phyloP scores from a whole-genome alignment of 2,329 filamentous ascomycete genomes.

The Ophiostoma sp. region DNA sequence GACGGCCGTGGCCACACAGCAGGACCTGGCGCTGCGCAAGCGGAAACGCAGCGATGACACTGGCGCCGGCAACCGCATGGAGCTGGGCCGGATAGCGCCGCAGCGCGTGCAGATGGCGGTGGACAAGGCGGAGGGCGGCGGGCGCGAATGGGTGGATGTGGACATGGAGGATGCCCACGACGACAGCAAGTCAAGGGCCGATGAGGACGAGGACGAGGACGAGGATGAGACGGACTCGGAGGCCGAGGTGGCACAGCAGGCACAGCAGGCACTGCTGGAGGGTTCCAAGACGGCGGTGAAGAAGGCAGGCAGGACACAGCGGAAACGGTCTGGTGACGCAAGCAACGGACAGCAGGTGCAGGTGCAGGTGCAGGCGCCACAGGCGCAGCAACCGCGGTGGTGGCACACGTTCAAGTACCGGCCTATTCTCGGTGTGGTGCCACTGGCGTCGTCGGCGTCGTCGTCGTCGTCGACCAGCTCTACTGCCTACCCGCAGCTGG shows the following conservation, averaged over 20 bases:
- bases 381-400: constrained; percentile 37
- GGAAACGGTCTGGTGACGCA: constrained; percentile 4
- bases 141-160: constrained; percentile 38
- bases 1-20: background rate
- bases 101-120: constrained; percentile 39
- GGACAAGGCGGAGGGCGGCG: constrained; percentile 29
- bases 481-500: constrained; percentile 42
- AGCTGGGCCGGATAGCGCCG: constrained; percentile 37
- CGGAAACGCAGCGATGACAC: constrained; percentile 49
- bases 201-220: constrained; percentile 25
- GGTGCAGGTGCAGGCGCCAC: constrained; percentile 7
- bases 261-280: constrained; percentile 13
- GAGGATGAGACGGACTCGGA: constrained; percentile 31
- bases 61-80: constrained; percentile 52
- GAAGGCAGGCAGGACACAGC: constrained; percentile 1
- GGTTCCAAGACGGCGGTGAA: background rate
- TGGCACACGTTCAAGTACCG: constrained; percentile 94
- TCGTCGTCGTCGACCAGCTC: background rate
- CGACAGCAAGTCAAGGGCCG: constrained; percentile 35
- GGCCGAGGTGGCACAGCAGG: constrained; percentile 8
- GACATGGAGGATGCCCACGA: constrained; percentile 37
- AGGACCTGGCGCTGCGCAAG: constrained; percentile 38
- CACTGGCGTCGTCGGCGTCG: constrained; percentile 32
- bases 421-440: constrained; percentile 73
- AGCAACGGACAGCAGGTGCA: constrained; percentile 10